These are phyloP conservation scores for Lipomyces starkeyi DNA, from an alignment of 805 yeast genomes.

Conservation along the genomic window DNA sequence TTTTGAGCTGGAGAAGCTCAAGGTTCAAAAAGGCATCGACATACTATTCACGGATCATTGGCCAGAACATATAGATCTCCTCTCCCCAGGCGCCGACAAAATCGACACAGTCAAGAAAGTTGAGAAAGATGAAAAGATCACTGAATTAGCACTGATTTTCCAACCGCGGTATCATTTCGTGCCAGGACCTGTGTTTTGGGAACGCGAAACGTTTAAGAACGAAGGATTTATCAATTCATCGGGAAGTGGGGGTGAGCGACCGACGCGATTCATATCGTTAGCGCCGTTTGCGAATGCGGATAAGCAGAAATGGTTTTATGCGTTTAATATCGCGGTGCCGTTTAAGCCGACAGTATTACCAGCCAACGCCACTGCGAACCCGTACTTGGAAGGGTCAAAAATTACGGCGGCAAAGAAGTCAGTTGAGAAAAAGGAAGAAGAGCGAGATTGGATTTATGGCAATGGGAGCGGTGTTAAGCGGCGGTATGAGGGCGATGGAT, in stretches of 20 bases:
- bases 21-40: constrained; percentile 31
- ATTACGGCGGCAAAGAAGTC: constrained; percentile 13
- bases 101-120: constrained; percentile 7
- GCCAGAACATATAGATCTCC: constrained; percentile 35
- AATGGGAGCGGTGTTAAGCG: constrained; percentile 8
- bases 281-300: constrained; percentile 59
- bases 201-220: constrained; percentile 40
- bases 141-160: constrained; percentile 27
- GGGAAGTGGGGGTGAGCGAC: constrained; percentile 36
- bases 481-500: constrained; percentile 11
- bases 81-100: constrained; percentile 28
- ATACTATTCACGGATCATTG: constrained; percentile 37
- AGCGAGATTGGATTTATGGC: constrained; percentile 23
- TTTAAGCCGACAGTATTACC: constrained; percentile 42
- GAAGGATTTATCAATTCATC: constrained; percentile 15
- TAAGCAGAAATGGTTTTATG: constrained; percentile 74
- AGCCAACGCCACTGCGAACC: constrained; percentile 45
- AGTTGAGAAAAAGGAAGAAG: not conserved
- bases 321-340: constrained; percentile 55
- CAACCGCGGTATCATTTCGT: constrained; percentile 40
- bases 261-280: constrained; percentile 69
- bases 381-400: constrained; percentile 41
- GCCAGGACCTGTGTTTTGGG: constrained; percentile 36
- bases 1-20: constrained; percentile 30
- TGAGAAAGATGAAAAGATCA: constrained; percentile 16